Evolutionary conservation across 192 early-diverging fungal species (phyloP).

Genomic region (Podila epigama): DNA sequence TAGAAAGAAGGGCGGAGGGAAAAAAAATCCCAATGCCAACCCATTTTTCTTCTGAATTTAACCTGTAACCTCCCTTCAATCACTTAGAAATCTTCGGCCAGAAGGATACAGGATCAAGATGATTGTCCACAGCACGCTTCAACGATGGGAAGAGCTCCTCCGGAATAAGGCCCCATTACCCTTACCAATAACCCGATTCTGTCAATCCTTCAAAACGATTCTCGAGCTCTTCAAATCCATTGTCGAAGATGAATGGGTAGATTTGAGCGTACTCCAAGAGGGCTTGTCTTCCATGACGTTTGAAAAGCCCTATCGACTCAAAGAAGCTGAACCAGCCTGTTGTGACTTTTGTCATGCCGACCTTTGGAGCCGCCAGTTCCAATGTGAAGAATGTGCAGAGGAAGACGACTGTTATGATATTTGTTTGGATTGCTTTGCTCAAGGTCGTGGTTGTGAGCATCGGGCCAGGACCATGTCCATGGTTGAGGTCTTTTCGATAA

Average conservation of each 20-base stretch:
- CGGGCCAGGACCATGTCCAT: slow-evolving; percentile 13
- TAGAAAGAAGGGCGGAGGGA: not conserved
- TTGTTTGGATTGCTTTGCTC: slow-evolving; percentile 12
- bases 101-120: slow-evolving; percentile 36
- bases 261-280: not conserved
- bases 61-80: not conserved
- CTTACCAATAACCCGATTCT: slow-evolving; percentile 13
- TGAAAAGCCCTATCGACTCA: slow-evolving; percentile 6
- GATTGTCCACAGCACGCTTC: slow-evolving; percentile 13
- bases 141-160: slow-evolving; percentile 9
- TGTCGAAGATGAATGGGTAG: slow-evolving; percentile 42
- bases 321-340: slow-evolving; percentile 8
- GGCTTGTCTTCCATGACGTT: not conserved
- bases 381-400: slow-evolving; percentile 8
- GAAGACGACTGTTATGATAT: slow-evolving; percentile 19
- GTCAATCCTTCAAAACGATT: slow-evolving; percentile 18
- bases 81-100: slow-evolving; percentile 31
- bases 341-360: slow-evolving; percentile 38
- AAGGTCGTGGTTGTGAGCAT: slow-evolving; percentile 37
- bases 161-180: not conserved
- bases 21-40: not conserved
- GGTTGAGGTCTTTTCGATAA: slow-evolving; percentile 33
- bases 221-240: slow-evolving; percentile 16
- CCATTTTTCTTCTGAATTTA: not conserved
- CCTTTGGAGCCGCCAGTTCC: slow-evolving; percentile 38